Evolutionary conservation across 208 protist genomes (phyloP).

Genomic region (Acanthamoeba sp.): DNA sequence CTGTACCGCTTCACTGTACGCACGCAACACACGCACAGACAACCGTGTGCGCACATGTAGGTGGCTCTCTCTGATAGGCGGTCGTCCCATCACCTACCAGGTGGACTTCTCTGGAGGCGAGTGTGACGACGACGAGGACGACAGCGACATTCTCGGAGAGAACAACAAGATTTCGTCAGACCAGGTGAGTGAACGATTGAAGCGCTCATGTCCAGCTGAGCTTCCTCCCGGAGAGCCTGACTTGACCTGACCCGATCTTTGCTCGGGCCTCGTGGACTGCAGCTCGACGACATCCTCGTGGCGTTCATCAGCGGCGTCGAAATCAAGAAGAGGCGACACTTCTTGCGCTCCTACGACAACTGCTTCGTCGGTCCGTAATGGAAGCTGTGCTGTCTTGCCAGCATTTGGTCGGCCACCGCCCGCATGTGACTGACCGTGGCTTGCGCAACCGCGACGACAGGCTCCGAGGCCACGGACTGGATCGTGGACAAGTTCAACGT

Average conservation of each 20-base stretch:
- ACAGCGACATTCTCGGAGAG: conserved; percentile 31
- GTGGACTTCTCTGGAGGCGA: conserved; percentile 14
- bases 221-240: too few species aligned
- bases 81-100: background rate
- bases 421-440: background rate
- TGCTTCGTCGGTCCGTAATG: conserved; percentile 14
- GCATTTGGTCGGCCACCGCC: too few species aligned
- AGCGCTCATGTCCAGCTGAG: background rate
- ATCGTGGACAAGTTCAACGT: conserved; percentile 37
- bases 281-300: conserved; percentile 40
- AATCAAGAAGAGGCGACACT: conserved; percentile 43
- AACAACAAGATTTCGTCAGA: conserved; percentile 40
- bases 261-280: too few species aligned
- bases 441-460: too few species aligned
- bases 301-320: background rate
- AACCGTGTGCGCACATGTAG: too few species aligned
- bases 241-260: too few species aligned
- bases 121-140: conserved; percentile 23
- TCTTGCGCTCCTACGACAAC: conserved; percentile 22
- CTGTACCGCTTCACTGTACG: conserved; percentile 51
- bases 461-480: conserved; percentile 33
- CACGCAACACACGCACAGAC: too few species aligned
- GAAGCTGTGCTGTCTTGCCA: too few species aligned
- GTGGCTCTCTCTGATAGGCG: background rate
- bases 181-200: background rate